phyloP scores from a whole-genome alignment of 1,284 basidiomycete genomes.

The Heterobasidion occidentale region DNA sequence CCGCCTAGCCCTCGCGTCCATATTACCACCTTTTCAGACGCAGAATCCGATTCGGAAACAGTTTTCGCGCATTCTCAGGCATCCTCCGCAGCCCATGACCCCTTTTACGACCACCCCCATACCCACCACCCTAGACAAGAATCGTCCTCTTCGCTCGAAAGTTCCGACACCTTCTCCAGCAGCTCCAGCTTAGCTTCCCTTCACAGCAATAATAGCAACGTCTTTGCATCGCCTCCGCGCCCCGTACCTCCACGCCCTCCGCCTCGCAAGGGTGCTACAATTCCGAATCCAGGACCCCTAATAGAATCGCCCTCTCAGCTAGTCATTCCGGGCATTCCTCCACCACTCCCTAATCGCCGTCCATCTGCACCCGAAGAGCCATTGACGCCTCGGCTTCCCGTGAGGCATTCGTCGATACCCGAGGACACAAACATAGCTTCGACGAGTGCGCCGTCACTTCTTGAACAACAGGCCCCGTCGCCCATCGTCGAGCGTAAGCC shows the following conservation, averaged over 20 bases:
- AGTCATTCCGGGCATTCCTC: neutral
- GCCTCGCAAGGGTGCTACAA: constrained; percentile 17
- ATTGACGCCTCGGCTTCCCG: neutral
- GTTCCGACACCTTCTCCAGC: neutral
- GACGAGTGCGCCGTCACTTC: neutral
- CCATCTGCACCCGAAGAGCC: neutral
- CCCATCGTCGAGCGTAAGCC: constrained; percentile 34
- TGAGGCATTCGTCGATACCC: constrained; percentile 1
- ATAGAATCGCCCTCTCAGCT: neutral
- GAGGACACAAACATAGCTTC: neutral
- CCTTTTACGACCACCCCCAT: neutral
- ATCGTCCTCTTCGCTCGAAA: neutral
- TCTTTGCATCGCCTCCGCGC: neutral
- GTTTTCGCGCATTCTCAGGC: neutral
- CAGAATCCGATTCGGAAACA: constrained; percentile 2
- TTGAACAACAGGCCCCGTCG: constrained; percentile 7
- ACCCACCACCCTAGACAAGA: neutral
- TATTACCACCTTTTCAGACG: constrained; percentile 2
- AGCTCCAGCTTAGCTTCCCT: constrained; percentile 1
- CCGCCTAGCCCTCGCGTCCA: neutral
- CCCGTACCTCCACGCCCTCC: constrained; percentile 19
- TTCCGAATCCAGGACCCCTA: constrained; percentile 2
- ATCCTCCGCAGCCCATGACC: neutral
- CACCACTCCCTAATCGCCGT: neutral
- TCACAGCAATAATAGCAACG: constrained; percentile 2